Conservation (phyloP, 805 yeast species). For the Candida xiaguanensis region DNA sequence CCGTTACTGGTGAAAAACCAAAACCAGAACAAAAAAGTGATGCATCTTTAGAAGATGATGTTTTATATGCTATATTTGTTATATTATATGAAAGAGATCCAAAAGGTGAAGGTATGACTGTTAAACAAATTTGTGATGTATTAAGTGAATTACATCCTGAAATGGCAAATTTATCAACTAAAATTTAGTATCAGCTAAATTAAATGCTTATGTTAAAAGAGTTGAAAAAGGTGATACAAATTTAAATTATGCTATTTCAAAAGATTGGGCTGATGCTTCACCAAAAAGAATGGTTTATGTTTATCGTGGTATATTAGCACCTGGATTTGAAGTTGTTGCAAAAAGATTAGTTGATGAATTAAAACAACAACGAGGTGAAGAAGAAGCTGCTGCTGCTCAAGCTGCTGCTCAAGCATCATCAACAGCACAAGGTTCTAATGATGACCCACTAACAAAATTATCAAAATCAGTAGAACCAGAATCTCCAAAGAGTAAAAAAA, state of each 20-base stretch:
- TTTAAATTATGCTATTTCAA: conserved; percentile 67
- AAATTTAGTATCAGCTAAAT: conserved; percentile 75
- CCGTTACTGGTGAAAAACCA: conserved; percentile 71
- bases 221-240: conserved; percentile 79
- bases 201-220: conserved; percentile 81
- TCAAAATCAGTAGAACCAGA: conserved; percentile 8
- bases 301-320: conserved; percentile 71
- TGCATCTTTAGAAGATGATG: conserved; percentile 67
- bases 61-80: conserved; percentile 68
- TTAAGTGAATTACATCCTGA: conserved; percentile 74
- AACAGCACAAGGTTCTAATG: too few relatives aligned
- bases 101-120: conserved; percentile 80
- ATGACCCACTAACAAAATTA: conserved; percentile 2
- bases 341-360: conserved; percentile 53
- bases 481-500: conserved; percentile 6
- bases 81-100: conserved; percentile 68
- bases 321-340: conserved; percentile 73
- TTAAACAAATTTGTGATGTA: conserved; percentile 78
- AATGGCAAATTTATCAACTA: conserved; percentile 76
- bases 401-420: conserved; percentile 1
- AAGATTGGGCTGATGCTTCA: conserved; percentile 90
- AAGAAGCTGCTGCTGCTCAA: conserved; percentile 5
- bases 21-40: conserved; percentile 61
- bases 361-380: conserved; percentile 12
- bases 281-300: conserved; percentile 89